Base-by-base conservation (phyloP, 2,329 filamentous ascomycete species). In the Talaromyces sp. region DNA sequence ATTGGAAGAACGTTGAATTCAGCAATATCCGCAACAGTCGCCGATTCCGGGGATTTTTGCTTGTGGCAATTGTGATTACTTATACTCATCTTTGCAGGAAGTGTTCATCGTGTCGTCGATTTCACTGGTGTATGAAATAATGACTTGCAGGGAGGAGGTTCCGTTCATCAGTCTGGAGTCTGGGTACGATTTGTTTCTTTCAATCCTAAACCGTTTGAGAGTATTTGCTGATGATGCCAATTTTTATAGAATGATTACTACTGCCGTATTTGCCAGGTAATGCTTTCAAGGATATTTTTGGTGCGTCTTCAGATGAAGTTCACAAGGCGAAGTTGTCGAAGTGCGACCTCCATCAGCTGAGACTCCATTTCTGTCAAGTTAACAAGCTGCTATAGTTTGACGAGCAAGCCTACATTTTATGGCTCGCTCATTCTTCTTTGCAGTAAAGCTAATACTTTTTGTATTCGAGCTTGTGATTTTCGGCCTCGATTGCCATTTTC, bases 71-170 rank as follows among this genome's bases (percentile, higher is more conserved):
- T 31, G 22, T 22, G 47, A 31, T 24, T 31, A 31, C 31, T 50
- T 31, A 4, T 50, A 7, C 22, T 50, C 14, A 50, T 31, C 14
- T 50, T 50, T 50, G 10, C 37, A 8, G 11, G 43, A 35, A 50
- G 43, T n/a, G 43, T 61, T 27, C 50, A 61, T 48, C 58, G 58
- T 50, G 58, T 50, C 48, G 43, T 61, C 2, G 58, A 61, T 31
- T 43, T 61, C 6, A n/a, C 58, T 13, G 31, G 58, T 6, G 58
- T 43, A 22, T 61, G 58, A 43, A 61, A 61, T 37, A 61, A 61
- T 33, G 24, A 22, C 19, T 24, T 61, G 31, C 58, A 61, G 43
- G 22, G 58, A 50, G 47, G 58, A 61, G 33, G 47, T 35, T 1
- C 43, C 19, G 11, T 50, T 33, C 9, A 61, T 61, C 31, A 61